These are phyloP conservation scores for Ganoderma sinense DNA, from an alignment of 1,284 basidiomycete genomes.

Conservation along the genomic window DNA sequence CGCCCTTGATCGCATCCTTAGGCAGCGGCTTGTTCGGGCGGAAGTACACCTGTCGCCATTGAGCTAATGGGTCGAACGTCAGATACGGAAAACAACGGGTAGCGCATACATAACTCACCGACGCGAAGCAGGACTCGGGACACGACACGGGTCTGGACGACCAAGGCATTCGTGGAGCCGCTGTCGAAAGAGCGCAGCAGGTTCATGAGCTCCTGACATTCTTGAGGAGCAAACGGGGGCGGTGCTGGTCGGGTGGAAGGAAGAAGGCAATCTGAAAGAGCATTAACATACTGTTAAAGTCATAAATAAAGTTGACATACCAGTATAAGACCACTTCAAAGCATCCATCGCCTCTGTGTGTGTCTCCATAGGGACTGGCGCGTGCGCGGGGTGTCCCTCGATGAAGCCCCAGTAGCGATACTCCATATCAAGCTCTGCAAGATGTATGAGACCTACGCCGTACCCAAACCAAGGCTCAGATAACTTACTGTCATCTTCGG, in stretches of 20 bases:
- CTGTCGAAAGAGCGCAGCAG: conserved; percentile 63
- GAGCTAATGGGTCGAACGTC: conserved; percentile 47
- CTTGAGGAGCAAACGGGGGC: conserved; percentile 74
- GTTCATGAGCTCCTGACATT: conserved; percentile 73
- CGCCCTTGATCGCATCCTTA: conserved; percentile 49
- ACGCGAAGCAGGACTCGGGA: conserved; percentile 72
- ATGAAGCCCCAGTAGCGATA: conserved; percentile 81
- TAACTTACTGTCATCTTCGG: conserved; percentile 62
- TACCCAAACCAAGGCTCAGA: not conserved
- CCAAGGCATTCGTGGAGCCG: conserved; percentile 41
- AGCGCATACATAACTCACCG: conserved; percentile 49
- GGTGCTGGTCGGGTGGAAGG: conserved; percentile 60
- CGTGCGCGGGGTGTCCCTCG: conserved; percentile 77
- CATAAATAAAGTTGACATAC: conserved; percentile 41
- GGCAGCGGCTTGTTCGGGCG: conserved; percentile 68
- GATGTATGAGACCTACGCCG: not conserved
- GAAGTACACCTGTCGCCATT: conserved; percentile 78
- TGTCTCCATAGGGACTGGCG: conserved; percentile 56
- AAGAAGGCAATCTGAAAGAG: conserved; percentile 62
- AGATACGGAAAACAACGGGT: conserved; percentile 10
- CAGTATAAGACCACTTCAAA: conserved; percentile 79
- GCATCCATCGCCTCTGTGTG: conserved; percentile 72
- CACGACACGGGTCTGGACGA: conserved; percentile 72
- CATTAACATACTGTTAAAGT: conserved; percentile 9
- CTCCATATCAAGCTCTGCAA: conserved; percentile 68